Conservation (phyloP, 495 filamentous ascomycete species). For the Aspergillus wentii region DNA sequence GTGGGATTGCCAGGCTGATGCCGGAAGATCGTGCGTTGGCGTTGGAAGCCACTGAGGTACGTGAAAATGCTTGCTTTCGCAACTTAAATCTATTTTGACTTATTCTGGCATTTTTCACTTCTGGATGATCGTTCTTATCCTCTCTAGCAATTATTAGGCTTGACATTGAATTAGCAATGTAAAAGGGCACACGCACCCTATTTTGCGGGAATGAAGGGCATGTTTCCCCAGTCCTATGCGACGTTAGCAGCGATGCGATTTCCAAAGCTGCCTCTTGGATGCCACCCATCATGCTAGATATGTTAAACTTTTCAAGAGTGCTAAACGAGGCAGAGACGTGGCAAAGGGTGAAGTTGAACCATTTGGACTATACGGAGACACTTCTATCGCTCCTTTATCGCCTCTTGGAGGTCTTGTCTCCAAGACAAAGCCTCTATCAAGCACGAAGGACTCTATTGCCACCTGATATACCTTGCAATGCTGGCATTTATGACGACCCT, state of each 20-base stretch:
- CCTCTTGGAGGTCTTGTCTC: constrained; percentile 1
- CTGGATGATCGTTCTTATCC: no score
- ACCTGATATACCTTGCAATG: constrained; percentile 5
- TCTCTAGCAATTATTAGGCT: constrained; percentile 5
- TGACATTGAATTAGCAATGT: constrained; percentile 6
- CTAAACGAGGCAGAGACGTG: constrained; percentile 1
- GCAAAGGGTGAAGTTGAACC: constrained; percentile 1
- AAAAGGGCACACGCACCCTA: constrained; percentile 3
- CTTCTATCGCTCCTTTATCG: constrained; percentile 5
- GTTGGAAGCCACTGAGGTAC: constrained; percentile 6
- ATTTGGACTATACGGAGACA: constrained; percentile 6
- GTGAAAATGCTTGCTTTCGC: background rate
- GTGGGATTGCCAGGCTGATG: constrained; percentile 16
- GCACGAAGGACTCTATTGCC: constrained; percentile 1
- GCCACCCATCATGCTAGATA: constrained; percentile 4
- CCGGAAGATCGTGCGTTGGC: constrained; percentile 5
- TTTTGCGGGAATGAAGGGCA: constrained; percentile 2
- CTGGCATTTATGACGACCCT: constrained; percentile 7
- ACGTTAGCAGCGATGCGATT: background rate
- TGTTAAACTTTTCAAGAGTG: constrained; percentile 6
- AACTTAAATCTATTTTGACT: background rate
- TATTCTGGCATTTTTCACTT: background rate
- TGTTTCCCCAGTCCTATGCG: constrained; percentile 3
- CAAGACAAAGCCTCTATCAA: background rate
- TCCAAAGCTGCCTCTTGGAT: constrained; percentile 3